Conservation (phyloP, 1,139 yeast species). For the Komagataea norvegica region DNA sequence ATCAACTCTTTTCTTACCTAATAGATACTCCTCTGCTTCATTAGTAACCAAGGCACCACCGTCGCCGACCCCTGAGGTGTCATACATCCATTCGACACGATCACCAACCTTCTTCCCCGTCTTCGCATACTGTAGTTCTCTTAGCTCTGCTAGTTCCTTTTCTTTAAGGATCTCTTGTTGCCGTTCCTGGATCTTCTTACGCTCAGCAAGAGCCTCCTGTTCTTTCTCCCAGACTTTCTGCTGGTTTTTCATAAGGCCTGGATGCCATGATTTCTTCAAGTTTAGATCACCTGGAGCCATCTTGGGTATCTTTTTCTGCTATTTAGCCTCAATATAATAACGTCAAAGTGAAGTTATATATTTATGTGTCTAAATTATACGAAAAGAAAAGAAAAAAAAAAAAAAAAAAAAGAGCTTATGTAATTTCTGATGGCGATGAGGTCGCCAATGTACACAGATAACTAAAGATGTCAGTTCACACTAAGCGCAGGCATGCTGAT, state of each 20-base stretch:
- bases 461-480: too few relatives aligned
- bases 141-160: constrained; percentile 55
- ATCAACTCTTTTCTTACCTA: constrained; percentile 48
- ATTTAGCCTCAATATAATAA: not conserved
- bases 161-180: constrained; percentile 63
- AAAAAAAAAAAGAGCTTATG: too few relatives aligned
- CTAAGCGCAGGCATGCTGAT: too few relatives aligned
- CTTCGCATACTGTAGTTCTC: constrained; percentile 43
- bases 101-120: constrained; percentile 45
- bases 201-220: constrained; percentile 70
- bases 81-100: constrained; percentile 84
- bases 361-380: too few relatives aligned
- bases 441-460: too few relatives aligned
- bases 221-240: constrained; percentile 83
- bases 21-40: constrained; percentile 41
- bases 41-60: constrained; percentile 21
- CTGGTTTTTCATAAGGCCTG: constrained; percentile 79
- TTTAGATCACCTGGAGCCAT: constrained; percentile 79
- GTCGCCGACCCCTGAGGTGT: constrained; percentile 35
- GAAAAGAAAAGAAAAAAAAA: too few relatives aligned
- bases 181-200: constrained; percentile 59
- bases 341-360: too few relatives aligned
- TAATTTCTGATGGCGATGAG: too few relatives aligned
- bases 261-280: constrained; percentile 94
- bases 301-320: constrained; percentile 1